phyloP scores from a whole-genome alignment of 1,284 basidiomycete genomes.

The Apiotrichum akiyoshidainum region DNA sequence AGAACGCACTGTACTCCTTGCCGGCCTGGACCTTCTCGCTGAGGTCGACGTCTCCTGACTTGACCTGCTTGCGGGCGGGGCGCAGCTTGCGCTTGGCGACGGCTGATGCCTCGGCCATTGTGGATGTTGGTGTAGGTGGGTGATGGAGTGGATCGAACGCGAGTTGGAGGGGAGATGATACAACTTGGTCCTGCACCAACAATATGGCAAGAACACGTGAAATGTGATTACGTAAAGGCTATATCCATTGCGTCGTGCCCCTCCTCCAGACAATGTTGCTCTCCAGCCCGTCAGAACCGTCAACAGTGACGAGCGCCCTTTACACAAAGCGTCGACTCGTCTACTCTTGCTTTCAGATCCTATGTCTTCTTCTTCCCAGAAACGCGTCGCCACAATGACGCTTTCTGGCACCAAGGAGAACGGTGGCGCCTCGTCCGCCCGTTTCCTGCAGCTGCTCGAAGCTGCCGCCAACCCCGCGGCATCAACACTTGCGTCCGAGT shows the following conservation, averaged over 20 bases:
- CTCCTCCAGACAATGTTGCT: too few species aligned
- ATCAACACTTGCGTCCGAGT: constrained; percentile 26
- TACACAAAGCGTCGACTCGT: too few species aligned
- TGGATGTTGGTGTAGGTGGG: background rate
- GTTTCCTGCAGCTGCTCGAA: constrained; percentile 26
- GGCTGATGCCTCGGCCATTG: constrained; percentile 30
- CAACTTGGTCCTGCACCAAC: background rate
- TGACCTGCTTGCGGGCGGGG: constrained; percentile 84
- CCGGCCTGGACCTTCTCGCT: constrained; percentile 83
- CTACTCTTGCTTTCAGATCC: background rate
- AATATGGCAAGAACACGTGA: too few species aligned
- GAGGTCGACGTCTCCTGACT: constrained; percentile 82
- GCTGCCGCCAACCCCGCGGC: constrained; percentile 26
- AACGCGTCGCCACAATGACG: background rate
- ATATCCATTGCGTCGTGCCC: too few species aligned
- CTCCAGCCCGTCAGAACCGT: background rate
- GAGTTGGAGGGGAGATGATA: background rate
- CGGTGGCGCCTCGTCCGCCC: background rate
- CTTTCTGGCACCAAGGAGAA: background rate
- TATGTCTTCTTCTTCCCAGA: background rate
- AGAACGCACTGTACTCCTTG: constrained; percentile 81
- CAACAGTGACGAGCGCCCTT: background rate
- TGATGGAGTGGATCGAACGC: too few species aligned
- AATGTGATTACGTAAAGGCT: background rate
- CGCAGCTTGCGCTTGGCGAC: constrained; percentile 41